Percentiles rank a stretch among this genome's conserved stretches.
Evolutionary conservation across 495 filamentous ascomycete genomes (phyloP).

Genomic region (Paragyromitra xinjiangensis): DNA sequence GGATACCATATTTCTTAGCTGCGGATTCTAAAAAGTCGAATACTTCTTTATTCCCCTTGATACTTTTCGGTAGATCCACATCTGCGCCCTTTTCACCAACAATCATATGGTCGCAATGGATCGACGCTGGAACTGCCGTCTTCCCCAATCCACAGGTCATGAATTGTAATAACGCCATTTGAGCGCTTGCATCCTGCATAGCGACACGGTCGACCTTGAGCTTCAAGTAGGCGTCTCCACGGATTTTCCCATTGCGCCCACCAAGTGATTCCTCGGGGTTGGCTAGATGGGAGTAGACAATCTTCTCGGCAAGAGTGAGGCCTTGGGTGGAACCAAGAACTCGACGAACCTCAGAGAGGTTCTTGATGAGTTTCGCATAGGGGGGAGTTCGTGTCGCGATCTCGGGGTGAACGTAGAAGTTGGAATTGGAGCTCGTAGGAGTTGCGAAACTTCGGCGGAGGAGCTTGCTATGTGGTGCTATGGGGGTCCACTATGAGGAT

Average conservation of each 20-base stretch:
- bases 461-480: neutral
- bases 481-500: slow-evolving; percentile 23
- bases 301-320: slow-evolving; percentile 94
- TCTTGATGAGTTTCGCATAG: slow-evolving; percentile 69
- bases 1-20: slow-evolving; percentile 94
- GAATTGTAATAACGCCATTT: slow-evolving; percentile 98
- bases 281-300: slow-evolving; percentile 93
- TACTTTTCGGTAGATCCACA: slow-evolving; percentile 83
- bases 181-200: slow-evolving; percentile 98
- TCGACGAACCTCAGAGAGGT: slow-evolving; percentile 72
- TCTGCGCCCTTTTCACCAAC: slow-evolving; percentile 91
- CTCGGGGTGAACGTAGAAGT: slow-evolving; percentile 52
- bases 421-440: slow-evolving; percentile 54
- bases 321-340: slow-evolving; percentile 72
- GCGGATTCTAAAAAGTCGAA: slow-evolving; percentile 97
- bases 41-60: slow-evolving; percentile 93
- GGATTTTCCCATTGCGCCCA: slow-evolving; percentile 80
- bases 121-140: slow-evolving; percentile 95
- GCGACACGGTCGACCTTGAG: slow-evolving; percentile 97
- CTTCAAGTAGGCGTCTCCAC: slow-evolving; percentile 91
- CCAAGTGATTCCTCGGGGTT: slow-evolving; percentile 85
- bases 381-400: slow-evolving; percentile 67
- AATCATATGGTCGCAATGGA: slow-evolving; percentile 99
- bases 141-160: slow-evolving; percentile 93
- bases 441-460: slow-evolving; percentile 57